Evolutionary conservation across 805 yeast species (phyloP), one percentile per base, ranked within the genome.

Genomic region (Maudiozyma bulderi): DNA sequence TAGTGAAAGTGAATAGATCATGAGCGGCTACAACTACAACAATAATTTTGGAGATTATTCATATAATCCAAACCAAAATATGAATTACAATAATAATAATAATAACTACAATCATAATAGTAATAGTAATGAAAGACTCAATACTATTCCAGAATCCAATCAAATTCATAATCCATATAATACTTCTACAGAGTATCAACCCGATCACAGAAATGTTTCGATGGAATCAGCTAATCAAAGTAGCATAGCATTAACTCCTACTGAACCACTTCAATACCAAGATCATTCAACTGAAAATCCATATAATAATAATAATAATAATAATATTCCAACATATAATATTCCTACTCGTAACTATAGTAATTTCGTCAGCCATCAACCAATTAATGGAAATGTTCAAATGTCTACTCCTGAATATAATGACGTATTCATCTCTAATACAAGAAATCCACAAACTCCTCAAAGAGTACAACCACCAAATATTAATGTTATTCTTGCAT

Each of bases 401-500:
- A 47, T 49, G 26, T 53, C 57, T 38, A 52, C 52, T 30, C 47
- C 56, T n/a, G 56, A 58, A 29, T 58, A 57, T 45, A 56, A 53
- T 48, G 57, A 59, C 31, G 56, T 54, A 8, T 57, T 59, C 40
- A 49, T 50, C 6, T 48, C 51, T 3, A 33, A 40, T 13, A 48
- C 43, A n/a, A 47, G 45, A 20, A 20, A 20, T 20, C 26, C 26
- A 3, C 49, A 48, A 40, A 28, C 31, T 3, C 49, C 47, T 14
- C 39, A 40, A 10, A 15, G 37, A 29, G n/a, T 47, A 48, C 57
- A 52, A 35, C 49, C 59, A 34, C 66, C 67, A 5, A 48, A 56
- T 5, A 60, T 62, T 40, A 61, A 62, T 45, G 57, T 63, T 7
- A 52, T 59, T 30, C 64, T 59, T 43, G 30, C 30, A 5, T 26